Evolutionary conservation across 371 early-diverging fungal species (phyloP).

Genomic region (Mortierella sp.): DNA sequence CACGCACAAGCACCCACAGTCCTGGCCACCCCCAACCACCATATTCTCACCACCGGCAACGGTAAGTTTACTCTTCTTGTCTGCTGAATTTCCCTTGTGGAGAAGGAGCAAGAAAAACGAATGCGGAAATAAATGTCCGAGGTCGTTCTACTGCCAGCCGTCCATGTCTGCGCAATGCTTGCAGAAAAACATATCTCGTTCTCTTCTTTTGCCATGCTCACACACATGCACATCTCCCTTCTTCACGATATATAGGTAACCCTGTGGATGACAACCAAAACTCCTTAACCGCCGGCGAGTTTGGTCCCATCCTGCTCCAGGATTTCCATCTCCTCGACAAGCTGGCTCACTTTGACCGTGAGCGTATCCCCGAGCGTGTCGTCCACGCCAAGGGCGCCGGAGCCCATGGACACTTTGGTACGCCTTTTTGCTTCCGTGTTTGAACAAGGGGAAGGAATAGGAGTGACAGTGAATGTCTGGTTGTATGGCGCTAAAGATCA

Average conservation of each 20-base stretch:
- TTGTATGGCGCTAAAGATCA: background rate
- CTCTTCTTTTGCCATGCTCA: background rate
- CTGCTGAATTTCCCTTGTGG: background rate
- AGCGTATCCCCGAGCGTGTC: slow-evolving; percentile 76
- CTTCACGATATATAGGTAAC: slow-evolving; percentile 57
- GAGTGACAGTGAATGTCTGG: background rate
- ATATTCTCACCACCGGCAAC: slow-evolving; percentile 26
- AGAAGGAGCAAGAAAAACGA: background rate
- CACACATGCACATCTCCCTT: too few relatives aligned
- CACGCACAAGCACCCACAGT: background rate
- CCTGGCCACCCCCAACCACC: slow-evolving; percentile 21
- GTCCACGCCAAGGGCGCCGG: slow-evolving; percentile 79
- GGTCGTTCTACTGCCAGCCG: background rate
- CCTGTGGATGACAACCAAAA: slow-evolving; percentile 78
- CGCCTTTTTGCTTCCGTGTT: background rate
- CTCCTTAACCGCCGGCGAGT: slow-evolving; percentile 68
- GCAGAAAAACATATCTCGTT: background rate
- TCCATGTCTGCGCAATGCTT: background rate
- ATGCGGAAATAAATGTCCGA: slow-evolving; percentile 8
- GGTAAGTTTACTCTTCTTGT: slow-evolving; percentile 6
- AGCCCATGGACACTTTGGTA: slow-evolving; percentile 72
- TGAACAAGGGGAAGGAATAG: background rate
- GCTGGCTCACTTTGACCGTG: slow-evolving; percentile 75
- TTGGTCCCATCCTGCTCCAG: slow-evolving; percentile 72
- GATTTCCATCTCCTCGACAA: slow-evolving; percentile 80